phyloP scores from a whole-genome alignment of 805 yeast species.

The Candida rishiriensis region DNA sequence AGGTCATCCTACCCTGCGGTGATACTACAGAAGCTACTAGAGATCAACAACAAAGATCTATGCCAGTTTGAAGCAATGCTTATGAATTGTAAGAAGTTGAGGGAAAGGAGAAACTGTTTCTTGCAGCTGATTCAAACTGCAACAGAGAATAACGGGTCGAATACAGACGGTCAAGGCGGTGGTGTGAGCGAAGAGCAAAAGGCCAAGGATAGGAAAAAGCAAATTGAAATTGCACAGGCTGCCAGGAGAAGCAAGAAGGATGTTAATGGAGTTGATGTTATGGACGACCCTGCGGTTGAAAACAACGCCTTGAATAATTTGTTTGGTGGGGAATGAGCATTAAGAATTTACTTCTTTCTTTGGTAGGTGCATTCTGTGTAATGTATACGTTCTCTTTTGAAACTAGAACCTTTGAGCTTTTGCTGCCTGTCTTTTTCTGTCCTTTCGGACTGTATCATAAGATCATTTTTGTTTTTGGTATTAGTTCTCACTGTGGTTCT shows the following conservation, averaged over 20 bases:
- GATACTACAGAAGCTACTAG: conserved; percentile 47
- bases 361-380: too few species aligned
- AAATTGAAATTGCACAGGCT: conserved; percentile 46
- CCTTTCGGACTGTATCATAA: too few species aligned
- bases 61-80: conserved; percentile 60
- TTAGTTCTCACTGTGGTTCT: too few species aligned
- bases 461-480: too few species aligned
- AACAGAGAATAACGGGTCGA: conserved; percentile 40
- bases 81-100: conserved; percentile 58
- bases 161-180: conserved; percentile 20
- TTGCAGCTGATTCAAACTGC: conserved; percentile 63
- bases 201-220: conserved; percentile 45
- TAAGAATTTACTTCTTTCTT: too few species aligned
- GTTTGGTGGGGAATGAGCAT: conserved; percentile 37
- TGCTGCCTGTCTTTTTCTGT: too few species aligned
- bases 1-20: conserved; percentile 68
- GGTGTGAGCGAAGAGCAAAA: conserved; percentile 32
- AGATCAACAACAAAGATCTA: conserved; percentile 52
- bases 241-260: conserved; percentile 33
- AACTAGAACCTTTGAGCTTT: too few species aligned
- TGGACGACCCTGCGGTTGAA: conserved; percentile 71
- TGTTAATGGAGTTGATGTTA: conserved; percentile 38
- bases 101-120: conserved; percentile 78
- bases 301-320: conserved; percentile 59
- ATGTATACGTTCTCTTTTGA: too few species aligned